phyloP scores from a whole-genome alignment of 371 early-diverging fungal genomes.

The Mucor plumbeus region DNA sequence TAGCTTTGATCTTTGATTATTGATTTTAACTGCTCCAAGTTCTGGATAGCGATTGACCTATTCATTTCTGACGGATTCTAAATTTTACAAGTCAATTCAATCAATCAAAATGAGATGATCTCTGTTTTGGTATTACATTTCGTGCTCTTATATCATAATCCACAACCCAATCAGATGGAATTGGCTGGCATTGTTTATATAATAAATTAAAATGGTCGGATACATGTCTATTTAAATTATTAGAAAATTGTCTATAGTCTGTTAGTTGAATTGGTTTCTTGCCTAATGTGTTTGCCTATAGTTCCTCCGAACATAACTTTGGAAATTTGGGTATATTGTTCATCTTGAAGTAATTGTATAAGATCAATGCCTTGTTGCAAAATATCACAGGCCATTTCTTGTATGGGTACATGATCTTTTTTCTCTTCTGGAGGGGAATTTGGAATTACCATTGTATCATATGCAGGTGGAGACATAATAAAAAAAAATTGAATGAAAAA shows the following conservation, averaged over 20 bases:
- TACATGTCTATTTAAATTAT: constrained; percentile 33
- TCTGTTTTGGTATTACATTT: constrained; percentile 39
- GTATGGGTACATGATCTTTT: background rate
- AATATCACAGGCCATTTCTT: constrained; percentile 15
- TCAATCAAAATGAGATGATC: background rate
- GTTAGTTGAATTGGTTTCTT: constrained; percentile 16
- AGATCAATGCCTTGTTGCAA: constrained; percentile 29
- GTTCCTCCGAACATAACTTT: constrained; percentile 63
- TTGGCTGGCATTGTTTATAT: constrained; percentile 25
- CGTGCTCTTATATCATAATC: constrained; percentile 54
- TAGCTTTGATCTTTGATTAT: constrained; percentile 9
- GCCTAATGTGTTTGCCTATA: constrained; percentile 73
- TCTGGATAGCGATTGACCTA: constrained; percentile 40
- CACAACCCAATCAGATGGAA: constrained; percentile 33
- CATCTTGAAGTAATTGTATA: constrained; percentile 10
- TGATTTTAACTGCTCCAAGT: constrained; percentile 26
- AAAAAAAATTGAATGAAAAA: background rate
- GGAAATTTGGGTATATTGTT: constrained; percentile 51
- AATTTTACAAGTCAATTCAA: background rate
- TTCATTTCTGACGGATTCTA: constrained; percentile 45
- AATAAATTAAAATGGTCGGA: constrained; percentile 50
- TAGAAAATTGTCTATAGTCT: background rate
- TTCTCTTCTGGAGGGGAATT: background rate
- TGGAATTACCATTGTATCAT: background rate
- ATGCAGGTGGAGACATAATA: background rate